Evolutionary conservation across 1,284 basidiomycete species (phyloP), one percentile per base, ranked within the genome.

Genomic region (Spongiforma sp.): DNA sequence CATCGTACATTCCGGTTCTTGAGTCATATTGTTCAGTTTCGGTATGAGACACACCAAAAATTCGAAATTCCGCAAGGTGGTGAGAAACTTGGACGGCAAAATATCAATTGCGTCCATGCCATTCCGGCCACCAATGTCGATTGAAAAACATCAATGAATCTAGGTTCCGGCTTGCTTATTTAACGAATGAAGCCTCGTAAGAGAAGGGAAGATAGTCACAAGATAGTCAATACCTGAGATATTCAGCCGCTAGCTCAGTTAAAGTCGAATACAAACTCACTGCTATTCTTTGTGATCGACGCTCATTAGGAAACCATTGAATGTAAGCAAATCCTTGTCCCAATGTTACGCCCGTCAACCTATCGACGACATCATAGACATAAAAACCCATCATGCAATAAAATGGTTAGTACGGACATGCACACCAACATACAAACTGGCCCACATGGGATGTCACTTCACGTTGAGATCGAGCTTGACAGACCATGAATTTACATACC

Each of bases 301-400:
- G 43, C 19, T 63, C 62, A 0, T 43, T 28, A 17, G 59, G 56
- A 61, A 65, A 65, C 59, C 64, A 65, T 26, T 4, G 59, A 11
- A 59, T 2, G n/a, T 65, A 65, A 32, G 57, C 59, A 36, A 21
- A 55, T 5, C 48, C 56, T 59, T 65, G 64, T 34, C 64, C 59
- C 62, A 65, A 59, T 34, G 59, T 48, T 41, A 64, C 17, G 21
- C 64, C 64, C 2, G 59, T 39, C 54, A 57, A 57, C 36, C 62
- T 63, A 53, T 48, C 14, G 21, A 34, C 17, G 21, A n/a, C n/a
- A n/a, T n/a, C n/a, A 46, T 10, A n/a, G 8, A 21, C 19, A 17
- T 33, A 33, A 57, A 36, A 43, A 43, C 11, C 12, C 28, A 36
- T 41, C n/a, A 36, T 14, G 24, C 33, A 54, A 54, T 10, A 8